Conservation (phyloP, 148 eudicot genomes). For the Nyssa sinensis region DNA sequence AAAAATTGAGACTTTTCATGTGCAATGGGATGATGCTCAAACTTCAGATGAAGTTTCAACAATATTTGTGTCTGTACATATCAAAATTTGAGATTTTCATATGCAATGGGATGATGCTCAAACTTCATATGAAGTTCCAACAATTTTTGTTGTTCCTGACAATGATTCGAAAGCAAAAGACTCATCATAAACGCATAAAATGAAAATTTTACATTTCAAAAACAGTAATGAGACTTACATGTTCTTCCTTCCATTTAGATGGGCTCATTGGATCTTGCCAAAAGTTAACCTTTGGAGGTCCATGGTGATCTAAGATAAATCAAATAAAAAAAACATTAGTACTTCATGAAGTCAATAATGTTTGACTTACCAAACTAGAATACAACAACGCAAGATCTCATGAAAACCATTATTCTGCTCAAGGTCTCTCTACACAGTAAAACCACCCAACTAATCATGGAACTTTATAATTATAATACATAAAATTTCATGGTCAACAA, state of each 20-base stretch:
- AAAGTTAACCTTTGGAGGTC: constrained; percentile 54
- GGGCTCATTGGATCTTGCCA: constrained; percentile 86
- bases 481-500: not conserved
- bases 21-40: not conserved
- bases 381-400: too few relatives aligned
- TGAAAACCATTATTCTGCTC: too few relatives aligned
- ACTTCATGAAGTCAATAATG: not conserved
- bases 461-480: not conserved
- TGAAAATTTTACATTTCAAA: not conserved
- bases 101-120: not conserved
- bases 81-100: too few relatives aligned
- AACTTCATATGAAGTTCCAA: not conserved
- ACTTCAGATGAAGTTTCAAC: not conserved
- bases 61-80: not conserved
- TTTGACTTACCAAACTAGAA: too few relatives aligned
- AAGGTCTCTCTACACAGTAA: too few relatives aligned
- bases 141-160: not conserved
- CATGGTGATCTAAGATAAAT: constrained; percentile 62
- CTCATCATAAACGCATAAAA: not conserved
- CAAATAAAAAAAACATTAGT: constrained; percentile 9
- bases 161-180: not conserved
- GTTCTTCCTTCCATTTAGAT: constrained; percentile 89
- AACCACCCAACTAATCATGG: not conserved
- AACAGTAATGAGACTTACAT: constrained; percentile 44
- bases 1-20: too few relatives aligned